Evolutionary conservation across 495 filamentous ascomycete genomes (phyloP), one percentile per base, ranked within the genome.

Genomic region (Xanthoparmelia taractica): DNA sequence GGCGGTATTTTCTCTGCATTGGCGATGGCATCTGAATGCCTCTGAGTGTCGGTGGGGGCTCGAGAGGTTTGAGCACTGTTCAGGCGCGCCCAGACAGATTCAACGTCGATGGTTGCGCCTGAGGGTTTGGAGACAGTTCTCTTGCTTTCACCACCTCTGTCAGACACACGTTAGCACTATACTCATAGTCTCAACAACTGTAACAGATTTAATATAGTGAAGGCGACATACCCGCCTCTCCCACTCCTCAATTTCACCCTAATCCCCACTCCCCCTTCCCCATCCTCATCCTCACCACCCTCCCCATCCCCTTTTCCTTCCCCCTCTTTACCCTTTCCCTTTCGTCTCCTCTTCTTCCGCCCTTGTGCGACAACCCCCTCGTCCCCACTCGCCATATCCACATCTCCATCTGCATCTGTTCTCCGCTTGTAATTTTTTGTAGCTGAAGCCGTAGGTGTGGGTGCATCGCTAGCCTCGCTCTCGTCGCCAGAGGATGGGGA

Each of bases 61-160:
- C 70, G 65, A 4, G 63, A 64, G 27, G 65, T 65, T n/a, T 71
- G 69, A 15, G 76, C 69, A 11, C 81, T 75, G 29, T 82, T 86
- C 89, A 98, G 90, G 68, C 84, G 80, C 36, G 80, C 82, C 94
- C 94, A 98, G 20, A 97, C 69, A 15, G 85, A 85, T 64, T 97
- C 87, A n/a, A 98, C 89, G 70, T 98, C 89, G 56, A 94, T 76
- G 15, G 92, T 96, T 12, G 87, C 86, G 4, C 84, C 87, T 8
- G 85, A 85, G 48, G 79, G 84, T 59, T 75, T 79, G 10, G 83
- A 79, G 38, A 85, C 74, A n/a, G 81, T 73, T 75, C 83, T 86
- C 56, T 69, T 89, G 83, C 72, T 82, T 79, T 65, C 84, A 82
- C 72, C 85, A 91, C 69, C 68, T 25, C 59, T 61, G 23, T 23